Percentiles rank a stretch among this genome's conserved stretches.
phyloP scores from a whole-genome alignment of 73 alveolate species.

The Blepharisma japonicum region DNA sequence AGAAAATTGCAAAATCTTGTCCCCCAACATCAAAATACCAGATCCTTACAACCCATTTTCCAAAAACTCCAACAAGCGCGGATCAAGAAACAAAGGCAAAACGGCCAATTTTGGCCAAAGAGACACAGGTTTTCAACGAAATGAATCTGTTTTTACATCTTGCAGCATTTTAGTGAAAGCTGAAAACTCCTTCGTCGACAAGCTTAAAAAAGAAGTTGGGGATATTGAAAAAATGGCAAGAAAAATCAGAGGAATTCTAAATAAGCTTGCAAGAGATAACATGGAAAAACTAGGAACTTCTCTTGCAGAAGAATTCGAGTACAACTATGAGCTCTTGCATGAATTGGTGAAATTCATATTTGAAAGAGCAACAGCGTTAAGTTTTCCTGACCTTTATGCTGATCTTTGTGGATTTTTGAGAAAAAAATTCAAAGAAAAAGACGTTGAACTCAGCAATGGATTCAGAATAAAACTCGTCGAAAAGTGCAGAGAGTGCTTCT shows the following conservation, averaged over 20 bases:
- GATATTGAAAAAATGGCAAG: constrained; percentile 11
- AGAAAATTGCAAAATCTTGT: no score
- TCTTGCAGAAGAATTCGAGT: neutral
- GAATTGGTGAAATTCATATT: neutral
- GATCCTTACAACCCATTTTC: no score
- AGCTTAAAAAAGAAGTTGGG: constrained; percentile 17
- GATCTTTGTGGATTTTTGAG: neutral
- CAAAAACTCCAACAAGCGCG: no score
- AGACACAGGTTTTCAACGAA: no score
- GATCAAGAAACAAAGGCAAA: no score
- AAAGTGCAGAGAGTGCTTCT: constrained; percentile 24
- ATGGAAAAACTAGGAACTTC: neutral
- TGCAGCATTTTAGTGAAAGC: constrained; percentile 6
- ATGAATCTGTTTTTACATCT: no score
- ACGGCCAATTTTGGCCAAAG: no score
- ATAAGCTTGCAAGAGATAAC: constrained; percentile 7
- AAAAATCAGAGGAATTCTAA: neutral
- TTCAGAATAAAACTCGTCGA: constrained; percentile 7
- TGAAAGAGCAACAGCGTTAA: constrained; percentile 28
- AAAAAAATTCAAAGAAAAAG: constrained; percentile 13
- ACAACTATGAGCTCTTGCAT: neutral
- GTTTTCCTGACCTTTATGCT: constrained; percentile 17
- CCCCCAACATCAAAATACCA: no score
- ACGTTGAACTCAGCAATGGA: neutral
- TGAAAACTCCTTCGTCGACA: constrained; percentile 16